A percentile compares a stretch with the other conserved stretches of the same genome.
Evolutionary conservation across 139 green algal species (phyloP).

Genomic region (Nannochloris sp.): DNA sequence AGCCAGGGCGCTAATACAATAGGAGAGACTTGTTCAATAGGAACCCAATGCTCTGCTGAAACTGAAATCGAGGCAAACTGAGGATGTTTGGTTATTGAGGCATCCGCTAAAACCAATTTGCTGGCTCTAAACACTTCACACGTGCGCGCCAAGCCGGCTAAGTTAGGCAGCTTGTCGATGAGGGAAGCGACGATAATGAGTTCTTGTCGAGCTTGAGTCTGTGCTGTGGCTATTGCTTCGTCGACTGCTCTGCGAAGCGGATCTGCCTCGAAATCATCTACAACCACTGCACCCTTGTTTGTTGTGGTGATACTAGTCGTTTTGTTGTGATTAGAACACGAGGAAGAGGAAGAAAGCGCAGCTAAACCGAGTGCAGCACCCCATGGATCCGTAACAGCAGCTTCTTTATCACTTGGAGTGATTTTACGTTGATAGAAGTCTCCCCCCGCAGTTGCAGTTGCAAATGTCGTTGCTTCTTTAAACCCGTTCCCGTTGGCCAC

Average conservation of each 20-base stretch:
- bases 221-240: slow-evolving; percentile 12
- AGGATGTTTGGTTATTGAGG: slow-evolving; percentile 36
- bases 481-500: neutral
- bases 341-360: too few relatives aligned
- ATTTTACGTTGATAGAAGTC: slow-evolving; percentile 47
- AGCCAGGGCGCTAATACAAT: slow-evolving; percentile 61
- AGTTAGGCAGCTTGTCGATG: slow-evolving; percentile 80
- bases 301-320: neutral
- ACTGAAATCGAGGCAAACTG: slow-evolving; percentile 69
- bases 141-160: slow-evolving; percentile 82
- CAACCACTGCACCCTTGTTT: too few relatives aligned
- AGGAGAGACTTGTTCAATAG: slow-evolving; percentile 61
- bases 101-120: slow-evolving; percentile 69
- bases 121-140: slow-evolving; percentile 71
- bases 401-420: slow-evolving; percentile 4
- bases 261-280: slow-evolving; percentile 6
- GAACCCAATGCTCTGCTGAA: slow-evolving; percentile 84
- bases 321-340: neutral
- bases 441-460: too few relatives aligned
- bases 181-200: slow-evolving; percentile 86
- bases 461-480: too few relatives aligned
- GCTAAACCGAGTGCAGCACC: neutral
- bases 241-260: slow-evolving; percentile 3
- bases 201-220: slow-evolving; percentile 32
- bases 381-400: neutral